Base-by-base conservation (phyloP, 2,329 filamentous ascomycete genomes). In the Fulvia fulva region DNA sequence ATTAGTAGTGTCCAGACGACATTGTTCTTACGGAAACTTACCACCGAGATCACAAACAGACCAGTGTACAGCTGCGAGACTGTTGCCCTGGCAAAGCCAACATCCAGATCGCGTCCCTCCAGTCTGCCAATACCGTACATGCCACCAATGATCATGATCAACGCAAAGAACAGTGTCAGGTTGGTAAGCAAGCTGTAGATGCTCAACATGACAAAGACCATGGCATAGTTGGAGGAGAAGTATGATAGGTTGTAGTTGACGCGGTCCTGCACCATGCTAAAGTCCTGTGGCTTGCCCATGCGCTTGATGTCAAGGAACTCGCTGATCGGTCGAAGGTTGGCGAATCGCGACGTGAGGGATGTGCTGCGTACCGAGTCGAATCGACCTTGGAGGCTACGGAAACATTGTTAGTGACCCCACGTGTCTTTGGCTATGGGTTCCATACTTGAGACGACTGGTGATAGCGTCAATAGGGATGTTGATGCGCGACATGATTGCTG, bases 281-380 rank as follows among this genome's bases (percentile, higher is more conserved):
- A 97, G 80, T 95, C 95, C 72, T 84, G 85, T 26, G 94, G 94
- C 80, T 97, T 99, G 66, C 91, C 96, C 57, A 99, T 71, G 67
- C 92, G 91, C 85, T 97, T 97, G 78, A 97, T 77, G 77, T 97
- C 92, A 76, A 97, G 83, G 78, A 99, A 99, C 78, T 99, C 94
- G 74, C 87, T 87, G 68, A 97, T 76, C 61, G 94, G 93, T 61
- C 87, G 89, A 72, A 99, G 83, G 78, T 97, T 97, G 76, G 92
- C 87, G 77, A 97, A 97, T 65, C 94, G 88, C 65, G 87, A 84
- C 59, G 84, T 84, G 61, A 97, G 74, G 32, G 90, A 89, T 67
- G 91, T 90, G 60, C 86, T 86, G 72, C 91, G 87, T 64, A 97
- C 81, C 72, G 87, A 86, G 68, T 90, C 85, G 78, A 97, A 93